phyloP scores from a whole-genome alignment of 2,329 filamentous ascomycete species.

The Gnomoniopsis sp. region DNA sequence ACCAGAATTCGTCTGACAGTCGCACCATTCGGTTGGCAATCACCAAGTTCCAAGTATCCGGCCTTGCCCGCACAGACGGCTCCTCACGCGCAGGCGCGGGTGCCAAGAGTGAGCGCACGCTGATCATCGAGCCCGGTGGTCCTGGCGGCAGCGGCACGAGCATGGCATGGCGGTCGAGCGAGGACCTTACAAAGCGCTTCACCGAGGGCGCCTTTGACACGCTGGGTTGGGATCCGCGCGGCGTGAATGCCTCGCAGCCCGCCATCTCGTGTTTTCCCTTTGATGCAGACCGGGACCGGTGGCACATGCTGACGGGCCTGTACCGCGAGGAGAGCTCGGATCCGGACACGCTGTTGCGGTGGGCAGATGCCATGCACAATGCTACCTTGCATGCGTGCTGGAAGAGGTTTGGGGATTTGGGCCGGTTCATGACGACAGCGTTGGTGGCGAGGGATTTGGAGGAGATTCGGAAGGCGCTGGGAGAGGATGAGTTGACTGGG shows the following conservation, averaged over 20 bases:
- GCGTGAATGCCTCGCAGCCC: slow-evolving; percentile 46
- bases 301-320: slow-evolving; percentile 36
- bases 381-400: slow-evolving; percentile 42
- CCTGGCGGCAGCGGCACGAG: slow-evolving; percentile 46
- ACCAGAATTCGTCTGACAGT: slow-evolving; percentile 39
- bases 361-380: slow-evolving; percentile 44
- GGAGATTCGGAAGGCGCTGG: slow-evolving; percentile 42
- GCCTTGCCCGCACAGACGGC: slow-evolving; percentile 30
- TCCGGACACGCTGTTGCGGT: slow-evolving; percentile 35
- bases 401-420: slow-evolving; percentile 40
- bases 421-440: slow-evolving; percentile 43
- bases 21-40: slow-evolving; percentile 46
- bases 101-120: slow-evolving; percentile 41
- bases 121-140: slow-evolving; percentile 49
- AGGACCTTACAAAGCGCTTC: slow-evolving; percentile 36
- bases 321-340: slow-evolving; percentile 35
- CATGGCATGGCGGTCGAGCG: slow-evolving; percentile 36
- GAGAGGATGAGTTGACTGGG: slow-evolving; percentile 44
- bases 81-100: slow-evolving; percentile 19
- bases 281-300: slow-evolving; percentile 43
- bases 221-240: slow-evolving; percentile 53
- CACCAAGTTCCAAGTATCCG: slow-evolving; percentile 46
- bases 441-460: slow-evolving; percentile 47
- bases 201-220: slow-evolving; percentile 43
- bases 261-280: slow-evolving; percentile 43